Evolutionary conservation across 1,284 basidiomycete genomes (phyloP).

Genomic region (Exobasidium cylindrosporum): DNA sequence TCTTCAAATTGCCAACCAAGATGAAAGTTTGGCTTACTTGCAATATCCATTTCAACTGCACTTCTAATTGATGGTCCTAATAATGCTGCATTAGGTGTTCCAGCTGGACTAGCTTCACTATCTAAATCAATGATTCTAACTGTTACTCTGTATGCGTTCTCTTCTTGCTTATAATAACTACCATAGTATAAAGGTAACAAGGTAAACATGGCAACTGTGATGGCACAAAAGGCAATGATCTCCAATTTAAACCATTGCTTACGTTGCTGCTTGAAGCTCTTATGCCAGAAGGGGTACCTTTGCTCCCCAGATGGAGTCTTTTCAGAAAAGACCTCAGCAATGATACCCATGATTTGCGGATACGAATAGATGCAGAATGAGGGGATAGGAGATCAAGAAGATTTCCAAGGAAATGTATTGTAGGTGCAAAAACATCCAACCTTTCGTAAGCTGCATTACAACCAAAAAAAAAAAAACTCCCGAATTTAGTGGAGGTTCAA

Average conservation of each 20-base stretch:
- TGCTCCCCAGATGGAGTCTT: not conserved
- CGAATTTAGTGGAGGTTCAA: no score
- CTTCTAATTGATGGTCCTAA: not conserved
- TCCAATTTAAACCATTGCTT: not conserved
- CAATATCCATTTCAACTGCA: not conserved
- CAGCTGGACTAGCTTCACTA: not conserved
- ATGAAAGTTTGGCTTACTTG: not conserved
- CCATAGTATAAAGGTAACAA: slow-evolving; percentile 4
- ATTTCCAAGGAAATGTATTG: no score
- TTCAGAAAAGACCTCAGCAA: not conserved
- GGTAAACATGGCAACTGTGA: not conserved
- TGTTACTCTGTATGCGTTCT: slow-evolving; percentile 7
- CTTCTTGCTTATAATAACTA: slow-evolving; percentile 1
- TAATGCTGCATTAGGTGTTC: not conserved
- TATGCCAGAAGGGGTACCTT: not conserved
- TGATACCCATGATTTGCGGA: not conserved
- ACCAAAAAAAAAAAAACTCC: no score
- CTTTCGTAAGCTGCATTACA: no score
- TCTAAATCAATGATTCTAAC: slow-evolving; percentile 8
- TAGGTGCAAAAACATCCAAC: no score
- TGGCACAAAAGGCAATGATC: slow-evolving; percentile 9
- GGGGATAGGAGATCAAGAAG: no score
- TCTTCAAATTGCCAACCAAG: not conserved
- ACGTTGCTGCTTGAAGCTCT: not conserved
- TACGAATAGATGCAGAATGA: no score